Evolutionary conservation across 108 stramenopile genomes (phyloP), one percentile per base, ranked within the genome.

Genomic region (Mayamaea pseudoterrestris): DNA sequence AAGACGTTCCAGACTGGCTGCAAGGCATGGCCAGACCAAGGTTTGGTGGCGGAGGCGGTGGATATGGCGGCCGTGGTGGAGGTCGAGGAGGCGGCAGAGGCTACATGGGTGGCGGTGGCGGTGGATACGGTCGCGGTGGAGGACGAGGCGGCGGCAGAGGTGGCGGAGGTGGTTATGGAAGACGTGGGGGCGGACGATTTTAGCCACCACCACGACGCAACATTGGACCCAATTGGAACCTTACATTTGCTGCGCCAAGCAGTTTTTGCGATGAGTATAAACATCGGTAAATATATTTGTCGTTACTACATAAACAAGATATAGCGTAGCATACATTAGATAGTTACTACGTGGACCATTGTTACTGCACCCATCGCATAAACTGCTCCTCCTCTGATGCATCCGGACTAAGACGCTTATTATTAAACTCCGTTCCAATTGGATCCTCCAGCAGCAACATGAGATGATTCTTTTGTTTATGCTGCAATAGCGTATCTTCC

Each of bases 381-480:
- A 42, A 42, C 14, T 47, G 25, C 17, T 47, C 25, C 7, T 23
- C 45, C 28, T 47, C 45, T 26, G 45, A 47, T 8, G 45, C 21
- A 4, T 45, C 21, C 20, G 44, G 44, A 4, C 7, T 6, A 4
- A 45, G 5, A 6, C 44, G 21, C 27, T 45, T 45, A 25, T 21
- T 26, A 7, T 22, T 16, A 13, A 7, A 24, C n/a, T 25, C 26
- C 17, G n/a, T 35, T 35, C 27, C 51, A 8, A 25, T 22, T n/a
- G 5, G 6, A 30, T 78, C 86, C 36, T 88, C 80, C 30, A 94
- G 69, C 40, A 72, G 68, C 42, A 74, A 66, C 73, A 88, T 66
- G 51, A 94, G 66, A 47, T 94, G 93, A 5, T 70, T 40, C 56
- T 80, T 80, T 57, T 94, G 93, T 58, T 90, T 94, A 67, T 90